Evolutionary conservation across 352 stramenopile species (phyloP).

Genomic region (Globisporangium paddicum): DNA sequence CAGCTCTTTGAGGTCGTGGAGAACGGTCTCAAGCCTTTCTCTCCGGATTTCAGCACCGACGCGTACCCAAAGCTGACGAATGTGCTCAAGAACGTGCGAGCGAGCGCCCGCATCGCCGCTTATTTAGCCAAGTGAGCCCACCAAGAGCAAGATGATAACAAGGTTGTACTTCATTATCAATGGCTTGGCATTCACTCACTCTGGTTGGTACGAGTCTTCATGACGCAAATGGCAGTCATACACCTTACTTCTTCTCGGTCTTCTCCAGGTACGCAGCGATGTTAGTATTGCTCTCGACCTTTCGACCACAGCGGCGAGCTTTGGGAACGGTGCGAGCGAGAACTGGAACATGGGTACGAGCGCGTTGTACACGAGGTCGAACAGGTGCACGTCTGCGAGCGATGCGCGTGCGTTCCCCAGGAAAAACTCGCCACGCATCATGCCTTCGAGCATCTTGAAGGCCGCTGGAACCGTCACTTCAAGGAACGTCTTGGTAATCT

Average conservation of each 20-base stretch:
- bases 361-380: constrained; percentile 43
- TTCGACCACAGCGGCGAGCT: constrained; percentile 30
- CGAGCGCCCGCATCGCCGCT: constrained; percentile 22
- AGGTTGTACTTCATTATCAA: no score
- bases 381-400: constrained; percentile 47
- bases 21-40: constrained; percentile 22
- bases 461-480: constrained; percentile 20
- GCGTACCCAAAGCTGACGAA: constrained; percentile 33
- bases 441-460: constrained; percentile 18
- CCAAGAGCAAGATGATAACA: background rate
- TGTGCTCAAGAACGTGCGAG: constrained; percentile 27
- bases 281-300: constrained; percentile 30
- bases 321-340: constrained; percentile 35
- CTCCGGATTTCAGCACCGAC: constrained; percentile 14
- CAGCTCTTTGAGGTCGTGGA: constrained; percentile 38
- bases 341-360: constrained; percentile 14
- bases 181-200: no score
- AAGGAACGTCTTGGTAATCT: constrained; percentile 22
- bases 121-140: constrained; percentile 25
- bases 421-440: constrained; percentile 41
- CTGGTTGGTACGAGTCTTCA: no score
- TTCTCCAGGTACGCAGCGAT: constrained; percentile 28
- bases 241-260: background rate
- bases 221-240: background rate
- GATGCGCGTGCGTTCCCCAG: constrained; percentile 33